Evolutionary conservation across 441 rosid genomes (phyloP), one percentile per base, ranked within the genome.

Genomic region (Geranium incanum): DNA sequence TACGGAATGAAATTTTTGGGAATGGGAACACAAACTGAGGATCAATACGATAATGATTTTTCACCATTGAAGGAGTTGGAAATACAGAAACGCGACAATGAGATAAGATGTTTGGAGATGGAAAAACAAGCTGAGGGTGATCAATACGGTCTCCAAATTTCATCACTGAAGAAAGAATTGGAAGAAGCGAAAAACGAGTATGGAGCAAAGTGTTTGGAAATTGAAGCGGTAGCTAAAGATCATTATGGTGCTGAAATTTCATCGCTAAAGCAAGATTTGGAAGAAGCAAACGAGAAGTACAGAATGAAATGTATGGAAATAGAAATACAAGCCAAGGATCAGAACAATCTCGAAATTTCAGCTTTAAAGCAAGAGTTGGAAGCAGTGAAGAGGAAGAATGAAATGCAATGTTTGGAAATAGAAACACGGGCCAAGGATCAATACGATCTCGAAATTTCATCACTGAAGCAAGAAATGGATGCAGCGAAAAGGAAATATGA

Each of bases 201-300:
- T 76, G 88, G 89, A 74, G 76, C 74, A 7, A 84, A 78, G 45
- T 78, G 85, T 76, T 62, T 86, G 82, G 83, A 83, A 78, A 70
- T 89, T 76, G 92, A 91, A 80, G 78, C 78, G 21, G 82, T 81
- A 69, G 83, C 82, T 48, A 77, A 86, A 76, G 78, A 76, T 72
- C 52, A 45, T 1, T 45, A 5, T 13, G 13, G 13, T 1, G 3
- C 13, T 11, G 52, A 45, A 45, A 45, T 45, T 8, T 45, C 52
- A 45, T 45, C 52, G 13, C 13, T 45, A 13, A 45, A 45, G 52
- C 9, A 45, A 9, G 52, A 45, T 8, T 9, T 45, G 52, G 52
- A 59, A 59, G 21, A 6, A 21, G 64, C 28, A 9, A 59, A 59
- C 6, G 8, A 19, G 3, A 59, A 52, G 19, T 52, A 52, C 74